Evolutionary conservation across 2,329 filamentous ascomycete species (phyloP).

Genomic region (Dactylellina cionopaga): DNA sequence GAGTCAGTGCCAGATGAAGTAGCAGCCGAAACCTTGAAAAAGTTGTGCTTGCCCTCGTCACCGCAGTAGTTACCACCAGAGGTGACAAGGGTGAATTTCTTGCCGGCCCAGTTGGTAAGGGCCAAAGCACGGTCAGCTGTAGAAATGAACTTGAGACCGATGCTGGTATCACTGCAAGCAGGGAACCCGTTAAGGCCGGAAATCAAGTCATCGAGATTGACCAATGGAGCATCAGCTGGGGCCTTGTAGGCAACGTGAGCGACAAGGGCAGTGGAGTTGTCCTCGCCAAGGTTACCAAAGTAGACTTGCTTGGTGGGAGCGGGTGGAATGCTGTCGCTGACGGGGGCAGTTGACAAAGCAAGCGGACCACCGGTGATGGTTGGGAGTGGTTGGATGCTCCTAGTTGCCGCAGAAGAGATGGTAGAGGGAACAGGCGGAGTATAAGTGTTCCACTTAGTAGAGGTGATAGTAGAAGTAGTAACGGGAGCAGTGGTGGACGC

Average conservation of each 20-base stretch:
- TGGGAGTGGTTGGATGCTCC: background rate
- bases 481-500: background rate
- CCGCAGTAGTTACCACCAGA: conserved; percentile 31
- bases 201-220: conserved; percentile 30
- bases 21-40: background rate
- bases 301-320: conserved; percentile 11
- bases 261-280: conserved; percentile 9
- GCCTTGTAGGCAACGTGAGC: conserved; percentile 13
- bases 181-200: conserved; percentile 24
- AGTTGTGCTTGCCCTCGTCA: conserved; percentile 22
- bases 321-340: conserved; percentile 28
- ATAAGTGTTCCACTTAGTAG: conserved; percentile 7
- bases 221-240: background rate
- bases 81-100: conserved; percentile 11
- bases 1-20: background rate
- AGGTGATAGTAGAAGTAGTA: background rate
- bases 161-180: background rate
- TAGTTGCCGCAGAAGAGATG: background rate
- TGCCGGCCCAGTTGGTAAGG: background rate
- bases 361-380: conserved; percentile 8
- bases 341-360: conserved; percentile 1
- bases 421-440: conserved; percentile 7
- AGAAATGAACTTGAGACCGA: conserved; percentile 11
- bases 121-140: conserved; percentile 4
- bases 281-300: conserved; percentile 19